Conservation (phyloP, 2,329 filamentous ascomycete species). For the Colletotrichum cuscutae region DNA sequence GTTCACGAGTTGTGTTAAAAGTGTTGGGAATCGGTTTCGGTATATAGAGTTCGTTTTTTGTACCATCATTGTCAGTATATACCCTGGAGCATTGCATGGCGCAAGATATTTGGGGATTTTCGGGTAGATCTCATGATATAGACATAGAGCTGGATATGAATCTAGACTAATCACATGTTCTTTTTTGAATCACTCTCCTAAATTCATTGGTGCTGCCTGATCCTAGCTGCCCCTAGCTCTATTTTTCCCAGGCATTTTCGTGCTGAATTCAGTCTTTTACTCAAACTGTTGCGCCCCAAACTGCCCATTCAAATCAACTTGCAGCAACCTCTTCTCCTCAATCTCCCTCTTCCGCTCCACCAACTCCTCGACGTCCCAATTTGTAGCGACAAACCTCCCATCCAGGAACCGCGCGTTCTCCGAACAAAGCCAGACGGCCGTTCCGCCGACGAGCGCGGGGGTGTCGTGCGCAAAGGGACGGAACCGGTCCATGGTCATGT, state of each 20-base stretch:
- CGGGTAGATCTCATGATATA: slow-evolving; percentile 26
- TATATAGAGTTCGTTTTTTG: slow-evolving; percentile 17
- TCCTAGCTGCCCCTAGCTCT: too few species aligned
- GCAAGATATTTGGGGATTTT: background rate
- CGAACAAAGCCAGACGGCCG: slow-evolving; percentile 41
- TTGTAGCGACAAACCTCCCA: slow-evolving; percentile 44
- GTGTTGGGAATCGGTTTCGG: background rate
- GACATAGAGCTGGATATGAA: slow-evolving; percentile 9
- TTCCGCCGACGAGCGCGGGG: slow-evolving; percentile 42
- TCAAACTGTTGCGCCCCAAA: slow-evolving; percentile 22
- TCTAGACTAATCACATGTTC: slow-evolving; percentile 11
- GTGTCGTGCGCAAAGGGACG: slow-evolving; percentile 42
- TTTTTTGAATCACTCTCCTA: background rate
- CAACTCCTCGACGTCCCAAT: slow-evolving; percentile 50
- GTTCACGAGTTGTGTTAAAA: background rate
- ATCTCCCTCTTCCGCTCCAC: slow-evolving; percentile 20
- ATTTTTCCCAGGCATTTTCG: too few species aligned
- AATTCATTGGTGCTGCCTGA: background rate
- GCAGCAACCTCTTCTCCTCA: slow-evolving; percentile 1
- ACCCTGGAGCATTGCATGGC: slow-evolving; percentile 35
- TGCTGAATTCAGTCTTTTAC: background rate
- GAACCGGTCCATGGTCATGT: slow-evolving; percentile 39
- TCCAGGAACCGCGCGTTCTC: slow-evolving; percentile 45
- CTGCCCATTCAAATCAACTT: slow-evolving; percentile 8
- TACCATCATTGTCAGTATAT: slow-evolving; percentile 34